Evolutionary conservation across 1,139 yeast species (phyloP), one percentile per base, ranked within the genome.

Genomic region (Saccharomyces hybrid): DNA sequence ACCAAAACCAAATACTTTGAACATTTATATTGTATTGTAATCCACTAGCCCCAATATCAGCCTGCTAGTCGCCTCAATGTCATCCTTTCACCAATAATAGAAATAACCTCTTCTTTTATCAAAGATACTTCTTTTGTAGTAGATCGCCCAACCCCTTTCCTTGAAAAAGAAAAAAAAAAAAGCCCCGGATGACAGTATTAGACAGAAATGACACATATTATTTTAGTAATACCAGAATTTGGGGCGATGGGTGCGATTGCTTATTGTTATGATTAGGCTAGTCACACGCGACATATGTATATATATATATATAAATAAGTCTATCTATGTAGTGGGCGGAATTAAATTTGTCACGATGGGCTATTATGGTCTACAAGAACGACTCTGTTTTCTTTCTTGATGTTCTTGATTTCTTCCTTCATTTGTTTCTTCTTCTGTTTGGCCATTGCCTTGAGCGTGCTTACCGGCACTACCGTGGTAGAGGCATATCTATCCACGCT

Each of bases 401-500:
- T 61, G 55, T 63, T 52, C 46, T 70, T 62, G 52, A 69, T 53
- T 61, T 72, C 66, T 38, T 70, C 58, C 57, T 62, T 61, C 60
- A 70, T 55, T 57, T 69, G 51, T 57, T 63, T 64, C 60, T 70
- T 62, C 60, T 69, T 57, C 49, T 63, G 58, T 52, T 67, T 58
- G 13, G 46, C 52, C 29, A 60, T 49, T 49, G 67, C 60, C 55
- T 68, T 52, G 52, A 67, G 48, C 23, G 48, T 51, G 11, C 50
- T 51, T 13, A 38, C 44, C 14, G 68, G 60, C 53, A 60, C 49
- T 32, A 64, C 54, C 58, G 71, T 58, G 52, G 67, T 61, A 53
- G 71, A 66, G 27, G 63, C 62, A 53, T 63, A 64, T 59, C 61
- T 76, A 47, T 81, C 83, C 44, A 83, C 79, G 69, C 88, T 84